These are phyloP conservation scores for Amylostereum chailletii DNA, from an alignment of 1,284 basidiomycete species.

Conservation along the genomic window DNA sequence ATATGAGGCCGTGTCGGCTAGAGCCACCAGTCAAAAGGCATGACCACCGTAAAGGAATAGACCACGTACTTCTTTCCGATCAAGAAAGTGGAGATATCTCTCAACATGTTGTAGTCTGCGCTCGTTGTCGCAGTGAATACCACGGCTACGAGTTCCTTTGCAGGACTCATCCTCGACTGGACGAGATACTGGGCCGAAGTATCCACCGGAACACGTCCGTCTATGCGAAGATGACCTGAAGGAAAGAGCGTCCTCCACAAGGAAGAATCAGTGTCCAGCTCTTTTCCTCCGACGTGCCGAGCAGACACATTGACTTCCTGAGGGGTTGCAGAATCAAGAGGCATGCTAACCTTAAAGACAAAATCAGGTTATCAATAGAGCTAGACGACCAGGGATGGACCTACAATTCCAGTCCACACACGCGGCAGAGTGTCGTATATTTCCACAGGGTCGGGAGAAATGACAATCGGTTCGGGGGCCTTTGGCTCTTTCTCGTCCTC, in stretches of 20 bases:
- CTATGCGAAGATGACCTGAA: conserved; percentile 55
- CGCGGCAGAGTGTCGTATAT: conserved; percentile 41
- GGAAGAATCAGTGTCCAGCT: conserved; percentile 41
- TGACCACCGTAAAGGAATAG: conserved; percentile 7
- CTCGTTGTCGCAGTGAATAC: conserved; percentile 51
- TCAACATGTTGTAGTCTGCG: conserved; percentile 41
- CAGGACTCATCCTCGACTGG: conserved; percentile 63
- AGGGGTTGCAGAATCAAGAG: conserved; percentile 58
- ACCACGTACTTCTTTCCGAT: conserved; percentile 64
- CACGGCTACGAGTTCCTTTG: conserved; percentile 75
- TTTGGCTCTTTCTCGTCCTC: conserved; percentile 30
- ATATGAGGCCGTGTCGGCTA: conserved; percentile 81
- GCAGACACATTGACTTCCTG: conserved; percentile 60
- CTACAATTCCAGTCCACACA: conserved; percentile 69
- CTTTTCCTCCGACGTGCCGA: conserved; percentile 63
- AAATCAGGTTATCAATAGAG: neutral
- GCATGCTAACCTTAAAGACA: conserved; percentile 58
- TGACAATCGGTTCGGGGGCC: conserved; percentile 17
- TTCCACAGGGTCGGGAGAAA: conserved; percentile 10
- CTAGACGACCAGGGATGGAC: conserved; percentile 12
- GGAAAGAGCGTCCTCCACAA: conserved; percentile 72
- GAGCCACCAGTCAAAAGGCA: conserved; percentile 4
- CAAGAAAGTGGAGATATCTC: conserved; percentile 60
- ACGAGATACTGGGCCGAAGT: conserved; percentile 69
- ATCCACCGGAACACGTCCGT: conserved; percentile 75